Conservation (phyloP, 2,329 filamentous ascomycete genomes). For the Fusarium sp. region DNA sequence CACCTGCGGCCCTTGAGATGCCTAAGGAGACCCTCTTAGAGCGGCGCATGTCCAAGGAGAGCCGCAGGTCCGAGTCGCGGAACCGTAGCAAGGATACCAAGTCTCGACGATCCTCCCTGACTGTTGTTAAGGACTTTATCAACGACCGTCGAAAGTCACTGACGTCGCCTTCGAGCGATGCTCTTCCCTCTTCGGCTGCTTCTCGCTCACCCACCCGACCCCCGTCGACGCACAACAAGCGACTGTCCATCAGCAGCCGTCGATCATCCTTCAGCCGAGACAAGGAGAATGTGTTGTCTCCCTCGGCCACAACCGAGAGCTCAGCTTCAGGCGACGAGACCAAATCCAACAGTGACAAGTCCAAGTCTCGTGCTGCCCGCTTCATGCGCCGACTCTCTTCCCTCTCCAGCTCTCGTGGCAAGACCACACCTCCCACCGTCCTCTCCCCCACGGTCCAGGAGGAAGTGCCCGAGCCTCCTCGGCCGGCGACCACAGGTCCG, state of each 20-base stretch:
- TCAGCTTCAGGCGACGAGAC: conserved; percentile 58
- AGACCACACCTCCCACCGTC: conserved; percentile 53
- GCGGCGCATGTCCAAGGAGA: conserved; percentile 55
- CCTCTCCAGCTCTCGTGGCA: conserved; percentile 57
- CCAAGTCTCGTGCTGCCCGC: conserved; percentile 60
- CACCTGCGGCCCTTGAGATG: conserved; percentile 42
- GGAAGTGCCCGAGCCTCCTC: conserved; percentile 49
- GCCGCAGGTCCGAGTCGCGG: conserved; percentile 47
- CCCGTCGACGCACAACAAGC: conserved; percentile 58
- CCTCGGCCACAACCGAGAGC: conserved; percentile 54
- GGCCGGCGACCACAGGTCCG: conserved; percentile 45
- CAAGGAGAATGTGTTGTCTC: conserved; percentile 48
- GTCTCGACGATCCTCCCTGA: conserved; percentile 65
- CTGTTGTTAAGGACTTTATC: conserved; percentile 67
- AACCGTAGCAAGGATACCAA: conserved; percentile 50
- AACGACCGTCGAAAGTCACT: conserved; percentile 65
- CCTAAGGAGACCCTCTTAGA: conserved; percentile 58
- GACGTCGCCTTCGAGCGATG: conserved; percentile 58
- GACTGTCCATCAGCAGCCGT: conserved; percentile 70
- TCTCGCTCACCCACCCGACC: conserved; percentile 58
- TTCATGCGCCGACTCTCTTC: conserved; percentile 67
- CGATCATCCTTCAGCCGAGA: conserved; percentile 62
- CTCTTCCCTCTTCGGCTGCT: conserved; percentile 40
- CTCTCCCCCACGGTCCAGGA: conserved; percentile 62
- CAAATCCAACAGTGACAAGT: conserved; percentile 55